Conservation (phyloP, 805 yeast genomes). For the Monosporozyma siamensis region DNA sequence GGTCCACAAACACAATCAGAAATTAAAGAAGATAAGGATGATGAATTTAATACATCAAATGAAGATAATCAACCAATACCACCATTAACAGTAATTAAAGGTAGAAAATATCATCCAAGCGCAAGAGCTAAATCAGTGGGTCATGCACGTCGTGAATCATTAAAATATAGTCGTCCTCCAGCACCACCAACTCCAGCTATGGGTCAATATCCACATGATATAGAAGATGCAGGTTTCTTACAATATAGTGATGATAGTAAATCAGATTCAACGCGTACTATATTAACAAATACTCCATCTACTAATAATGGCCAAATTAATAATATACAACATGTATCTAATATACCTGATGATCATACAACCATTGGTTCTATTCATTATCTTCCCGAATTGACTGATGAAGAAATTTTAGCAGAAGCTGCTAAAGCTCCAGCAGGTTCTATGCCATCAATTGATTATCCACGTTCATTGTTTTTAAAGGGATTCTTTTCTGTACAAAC, state of each 20-base stretch:
- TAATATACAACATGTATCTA: background rate
- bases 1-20: background rate
- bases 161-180: constrained; percentile 32
- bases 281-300: constrained; percentile 4
- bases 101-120: constrained; percentile 53
- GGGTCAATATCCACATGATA: constrained; percentile 18
- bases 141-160: constrained; percentile 58
- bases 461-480: constrained; percentile 80
- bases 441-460: constrained; percentile 92
- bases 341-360: background rate
- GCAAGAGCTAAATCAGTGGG: constrained; percentile 78
- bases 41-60: constrained; percentile 4
- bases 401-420: constrained; percentile 39
- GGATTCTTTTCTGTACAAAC: constrained; percentile 94
- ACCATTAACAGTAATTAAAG: constrained; percentile 18
- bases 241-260: constrained; percentile 40
- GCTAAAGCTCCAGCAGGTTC: constrained; percentile 58
- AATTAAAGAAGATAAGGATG: constrained; percentile 4
- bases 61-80: constrained; percentile 16
- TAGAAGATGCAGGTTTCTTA: constrained; percentile 37
- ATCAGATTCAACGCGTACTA: constrained; percentile 39
- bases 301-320: constrained; percentile 4
- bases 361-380: background rate
- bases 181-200: constrained; percentile 27
- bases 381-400: constrained; percentile 35